Base-by-base conservation (phyloP, 1,284 basidiomycete genomes). In the Ustilago xerochloae region DNA sequence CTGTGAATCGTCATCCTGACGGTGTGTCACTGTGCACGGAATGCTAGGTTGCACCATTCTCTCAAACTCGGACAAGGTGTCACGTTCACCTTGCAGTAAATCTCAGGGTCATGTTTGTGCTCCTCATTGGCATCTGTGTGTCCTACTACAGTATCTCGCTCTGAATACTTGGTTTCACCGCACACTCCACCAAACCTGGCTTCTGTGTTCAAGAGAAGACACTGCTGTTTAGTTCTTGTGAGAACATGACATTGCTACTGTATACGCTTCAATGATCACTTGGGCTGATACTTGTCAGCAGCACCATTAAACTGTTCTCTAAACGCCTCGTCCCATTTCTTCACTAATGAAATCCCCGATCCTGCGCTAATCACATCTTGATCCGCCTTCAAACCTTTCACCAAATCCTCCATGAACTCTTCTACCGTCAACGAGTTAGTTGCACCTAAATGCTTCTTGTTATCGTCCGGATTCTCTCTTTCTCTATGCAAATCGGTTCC, bases 391-490 rank as follows among this genome's bases (percentile, higher is more conserved):
- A 81, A 32, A 1, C 77, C 80, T 24, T 68, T 71, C 12, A 59
- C 50, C 2, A 81, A 43, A 15, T 80, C 73, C 7, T 73, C 67
- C 69, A 81, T 81, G 54, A 81, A 81, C 49, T 81, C 77, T 54
- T 81, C 73, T 13, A 80, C 53, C 9, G 78, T 80, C 20, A 81
- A 43, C 33, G 67, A 65, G 47, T 60, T 65, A 29, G 36, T 41
- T 7, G 79, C 64, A 13, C 79, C 79, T 9, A 73, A 59, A 35
- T 81, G 71, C 50, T 81, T 81, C 63, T 81, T 81, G 67, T 81
- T 81, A 56, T 81, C 80, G 45, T 79, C 75, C 29, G 76, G 77
- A 45, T 78, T 74, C 45, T 66, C 66, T 12, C 77, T 48, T 41
- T 78, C 77, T 9, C 81, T 65, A 45, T 81, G 78, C 26, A 78